These are phyloP conservation scores for Manihot esculenta DNA, from an alignment of 441 rosid species.

Conservation along the genomic window DNA sequence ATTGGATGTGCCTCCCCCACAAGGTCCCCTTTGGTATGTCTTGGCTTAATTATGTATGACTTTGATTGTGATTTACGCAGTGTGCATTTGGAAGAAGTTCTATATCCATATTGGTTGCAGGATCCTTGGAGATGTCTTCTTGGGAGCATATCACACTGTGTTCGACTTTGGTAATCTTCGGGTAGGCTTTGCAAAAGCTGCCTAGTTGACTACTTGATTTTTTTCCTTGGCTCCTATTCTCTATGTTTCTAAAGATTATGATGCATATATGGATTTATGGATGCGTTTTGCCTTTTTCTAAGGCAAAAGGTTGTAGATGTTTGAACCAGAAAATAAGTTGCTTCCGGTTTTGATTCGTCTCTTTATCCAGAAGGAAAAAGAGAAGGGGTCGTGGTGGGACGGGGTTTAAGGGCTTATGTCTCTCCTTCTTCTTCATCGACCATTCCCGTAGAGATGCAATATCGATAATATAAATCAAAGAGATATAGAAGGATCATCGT, in stretches of 20 bases:
- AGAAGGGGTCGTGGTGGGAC: too few relatives aligned
- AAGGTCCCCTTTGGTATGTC: constrained; percentile 53
- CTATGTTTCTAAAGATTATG: background rate
- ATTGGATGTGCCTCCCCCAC: constrained; percentile 42
- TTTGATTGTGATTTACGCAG: background rate
- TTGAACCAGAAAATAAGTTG: too few relatives aligned
- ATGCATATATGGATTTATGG: too few relatives aligned
- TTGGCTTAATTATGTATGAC: background rate
- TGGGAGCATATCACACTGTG: constrained; percentile 64
- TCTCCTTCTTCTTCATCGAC: too few relatives aligned
- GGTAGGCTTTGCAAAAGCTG: constrained; percentile 54
- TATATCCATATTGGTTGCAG: constrained; percentile 29
- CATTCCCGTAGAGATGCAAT: too few relatives aligned
- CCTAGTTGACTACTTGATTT: background rate
- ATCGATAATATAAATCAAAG: too few relatives aligned
- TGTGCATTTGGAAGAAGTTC: background rate
- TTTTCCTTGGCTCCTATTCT: too few relatives aligned
- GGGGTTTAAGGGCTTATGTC: too few relatives aligned
- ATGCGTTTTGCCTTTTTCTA: background rate
- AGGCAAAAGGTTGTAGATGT: too few relatives aligned
- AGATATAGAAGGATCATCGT: too few relatives aligned
- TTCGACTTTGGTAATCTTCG: constrained; percentile 52
- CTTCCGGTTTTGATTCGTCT: too few relatives aligned
- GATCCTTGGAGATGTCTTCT: constrained; percentile 54
- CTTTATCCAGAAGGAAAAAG: too few relatives aligned